Evolutionary conservation across 2,329 filamentous ascomycete species (phyloP).

Genomic region (Lojkania enalia): DNA sequence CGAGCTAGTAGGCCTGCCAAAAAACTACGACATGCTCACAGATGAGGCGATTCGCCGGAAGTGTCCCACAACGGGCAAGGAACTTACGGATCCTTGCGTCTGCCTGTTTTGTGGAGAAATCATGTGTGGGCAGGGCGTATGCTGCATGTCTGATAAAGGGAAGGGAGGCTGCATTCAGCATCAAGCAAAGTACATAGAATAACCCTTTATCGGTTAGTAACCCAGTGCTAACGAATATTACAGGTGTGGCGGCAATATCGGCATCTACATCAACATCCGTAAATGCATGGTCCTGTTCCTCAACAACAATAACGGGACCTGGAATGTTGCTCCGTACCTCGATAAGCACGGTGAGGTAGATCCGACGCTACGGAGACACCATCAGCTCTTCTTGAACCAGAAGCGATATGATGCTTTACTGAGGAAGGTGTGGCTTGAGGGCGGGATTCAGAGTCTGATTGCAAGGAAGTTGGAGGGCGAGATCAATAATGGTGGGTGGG

Average conservation of each 20-base stretch:
- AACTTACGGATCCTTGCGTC: slow-evolving; percentile 85
- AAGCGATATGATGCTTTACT: slow-evolving; percentile 89
- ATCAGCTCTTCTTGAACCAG: slow-evolving; percentile 91
- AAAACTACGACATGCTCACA: slow-evolving; percentile 88
- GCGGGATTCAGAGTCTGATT: slow-evolving; percentile 86
- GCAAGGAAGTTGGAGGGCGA: slow-evolving; percentile 89
- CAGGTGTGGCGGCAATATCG: slow-evolving; percentile 85
- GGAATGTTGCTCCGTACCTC: slow-evolving; percentile 86
- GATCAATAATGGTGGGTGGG: slow-evolving; percentile 97
- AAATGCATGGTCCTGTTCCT: slow-evolving; percentile 92
- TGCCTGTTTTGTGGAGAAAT: slow-evolving; percentile 97
- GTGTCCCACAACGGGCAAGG: slow-evolving; percentile 89
- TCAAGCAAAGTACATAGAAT: slow-evolving; percentile 70
- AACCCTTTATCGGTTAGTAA: neutral
- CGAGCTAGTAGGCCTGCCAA: slow-evolving; percentile 88
- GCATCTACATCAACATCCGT: slow-evolving; percentile 94
- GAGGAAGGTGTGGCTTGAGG: slow-evolving; percentile 81
- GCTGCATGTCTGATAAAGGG: slow-evolving; percentile 72
- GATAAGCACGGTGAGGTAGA: slow-evolving; percentile 96
- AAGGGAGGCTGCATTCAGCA: slow-evolving; percentile 78
- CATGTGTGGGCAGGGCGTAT: slow-evolving; percentile 91
- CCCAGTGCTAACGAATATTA: slow-evolving; percentile 13
- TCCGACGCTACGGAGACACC: slow-evolving; percentile 79
- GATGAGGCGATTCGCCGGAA: slow-evolving; percentile 83
- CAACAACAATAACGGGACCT: slow-evolving; percentile 80